Percentiles rank a stretch among this genome's conserved stretches.
Conservation (phyloP, 371 early-diverging fungal species). For the Globomyces sp. region DNA sequence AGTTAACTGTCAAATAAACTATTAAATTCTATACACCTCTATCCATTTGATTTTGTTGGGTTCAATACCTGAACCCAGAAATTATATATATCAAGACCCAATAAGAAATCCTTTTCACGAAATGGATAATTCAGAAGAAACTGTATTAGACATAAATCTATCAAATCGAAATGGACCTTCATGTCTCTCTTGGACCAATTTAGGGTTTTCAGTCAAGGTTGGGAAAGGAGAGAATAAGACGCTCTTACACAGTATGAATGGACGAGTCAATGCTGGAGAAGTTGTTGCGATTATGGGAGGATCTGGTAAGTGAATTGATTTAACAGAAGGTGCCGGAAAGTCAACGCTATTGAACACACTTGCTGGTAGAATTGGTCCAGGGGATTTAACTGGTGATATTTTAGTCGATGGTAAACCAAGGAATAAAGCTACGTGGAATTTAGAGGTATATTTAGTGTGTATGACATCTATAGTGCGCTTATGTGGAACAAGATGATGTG, state of each 20-base stretch:
- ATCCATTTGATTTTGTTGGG: too few species aligned
- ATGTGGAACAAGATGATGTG: constrained; percentile 92
- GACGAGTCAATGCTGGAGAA: constrained; percentile 79
- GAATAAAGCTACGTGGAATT: constrained; percentile 18
- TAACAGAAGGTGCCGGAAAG: constrained; percentile 63
- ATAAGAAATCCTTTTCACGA: too few species aligned
- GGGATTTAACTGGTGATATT: constrained; percentile 75
- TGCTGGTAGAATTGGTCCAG: constrained; percentile 74
- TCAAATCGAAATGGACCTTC: background rate
- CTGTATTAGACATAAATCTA: too few species aligned
- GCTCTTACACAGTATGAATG: constrained; percentile 63
- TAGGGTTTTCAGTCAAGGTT: background rate
- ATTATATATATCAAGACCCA: too few species aligned
- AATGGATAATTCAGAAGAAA: too few species aligned
- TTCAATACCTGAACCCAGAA: too few species aligned
- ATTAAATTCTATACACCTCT: too few species aligned
- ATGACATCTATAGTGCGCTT: constrained; percentile 48
- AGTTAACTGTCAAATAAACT: too few species aligned
- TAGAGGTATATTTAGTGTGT: too few species aligned
- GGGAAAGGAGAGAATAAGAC: constrained; percentile 18
- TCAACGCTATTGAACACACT: constrained; percentile 85
- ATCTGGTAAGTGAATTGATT: constrained; percentile 18
- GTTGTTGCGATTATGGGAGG: constrained; percentile 80
- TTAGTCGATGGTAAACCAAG: constrained; percentile 69
- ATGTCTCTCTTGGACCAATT: background rate